Percentiles rank a stretch among this genome's conserved stretches.
Evolutionary conservation across 1,139 yeast species (phyloP).

Genomic region (Cylindricascospora bacillispora): DNA sequence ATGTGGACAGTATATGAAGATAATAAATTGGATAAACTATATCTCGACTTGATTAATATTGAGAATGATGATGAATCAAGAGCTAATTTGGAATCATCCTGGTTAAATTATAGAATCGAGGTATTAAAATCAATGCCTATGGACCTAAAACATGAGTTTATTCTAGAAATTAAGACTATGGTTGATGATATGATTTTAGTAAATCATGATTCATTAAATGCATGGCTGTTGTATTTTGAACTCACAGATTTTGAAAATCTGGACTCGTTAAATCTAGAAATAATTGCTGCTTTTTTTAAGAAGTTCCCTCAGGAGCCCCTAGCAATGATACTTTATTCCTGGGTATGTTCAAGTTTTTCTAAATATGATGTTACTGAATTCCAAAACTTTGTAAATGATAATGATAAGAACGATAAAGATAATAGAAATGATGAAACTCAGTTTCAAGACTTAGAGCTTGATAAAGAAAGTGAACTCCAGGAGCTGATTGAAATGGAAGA

Average conservation of each 20-base stretch:
- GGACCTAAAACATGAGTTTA: constrained; percentile 31
- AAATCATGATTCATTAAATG: constrained; percentile 43
- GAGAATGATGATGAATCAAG: constrained; percentile 54
- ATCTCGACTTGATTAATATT: constrained; percentile 43
- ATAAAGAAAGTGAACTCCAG: constrained; percentile 3
- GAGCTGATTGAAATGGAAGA: constrained; percentile 17
- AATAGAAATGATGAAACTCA: constrained; percentile 11
- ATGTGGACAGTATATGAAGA: constrained; percentile 39
- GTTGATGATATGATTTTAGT: constrained; percentile 66
- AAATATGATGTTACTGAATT: constrained; percentile 24
- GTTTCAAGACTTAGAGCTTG: constrained; percentile 17
- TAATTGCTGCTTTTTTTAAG: constrained; percentile 38
- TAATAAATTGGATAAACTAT: constrained; percentile 42
- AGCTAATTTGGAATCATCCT: constrained; percentile 44
- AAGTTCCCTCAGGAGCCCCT: constrained; percentile 51
- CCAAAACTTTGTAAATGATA: constrained; percentile 11
- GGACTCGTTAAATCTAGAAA: constrained; percentile 35
- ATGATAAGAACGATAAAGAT: constrained; percentile 10
- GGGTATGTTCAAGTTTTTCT: constrained; percentile 53
- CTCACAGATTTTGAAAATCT: constrained; percentile 51
- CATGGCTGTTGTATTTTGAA: constrained; percentile 71
- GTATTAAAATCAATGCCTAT: constrained; percentile 37
- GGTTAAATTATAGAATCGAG: constrained; percentile 44
- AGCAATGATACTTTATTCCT: constrained; percentile 50
- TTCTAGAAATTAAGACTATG: constrained; percentile 39